phyloP scores from a whole-genome alignment of 495 filamentous ascomycete species.

The Chaetomium tenue region DNA sequence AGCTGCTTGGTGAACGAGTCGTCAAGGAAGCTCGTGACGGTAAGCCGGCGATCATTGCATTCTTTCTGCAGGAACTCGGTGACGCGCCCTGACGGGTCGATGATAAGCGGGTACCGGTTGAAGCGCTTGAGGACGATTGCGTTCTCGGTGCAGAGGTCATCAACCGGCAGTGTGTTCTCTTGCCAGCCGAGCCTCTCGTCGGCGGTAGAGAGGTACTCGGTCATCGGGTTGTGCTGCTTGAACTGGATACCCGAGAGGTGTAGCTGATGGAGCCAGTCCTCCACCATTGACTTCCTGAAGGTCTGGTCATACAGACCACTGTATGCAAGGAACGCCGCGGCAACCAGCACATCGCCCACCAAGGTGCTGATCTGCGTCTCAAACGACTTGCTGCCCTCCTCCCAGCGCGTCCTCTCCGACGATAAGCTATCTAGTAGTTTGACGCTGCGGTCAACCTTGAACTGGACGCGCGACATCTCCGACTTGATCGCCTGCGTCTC shows the following conservation, averaged over 20 bases:
- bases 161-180: slow-evolving; percentile 90
- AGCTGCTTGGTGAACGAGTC: slow-evolving; percentile 97
- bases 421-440: slow-evolving; percentile 91
- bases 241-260: slow-evolving; percentile 83
- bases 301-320: slow-evolving; percentile 97
- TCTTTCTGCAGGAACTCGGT: slow-evolving; percentile 94
- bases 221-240: slow-evolving; percentile 91
- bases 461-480: slow-evolving; percentile 93
- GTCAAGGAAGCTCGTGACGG: slow-evolving; percentile 96
- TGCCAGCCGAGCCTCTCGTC: slow-evolving; percentile 96
- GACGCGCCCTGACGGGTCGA: slow-evolving; percentile 92
- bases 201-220: slow-evolving; percentile 94
- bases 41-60: slow-evolving; percentile 88
- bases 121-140: slow-evolving; percentile 95
- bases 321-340: slow-evolving; percentile 96
- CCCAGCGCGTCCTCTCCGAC: slow-evolving; percentile 89
- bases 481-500: slow-evolving; percentile 96
- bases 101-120: slow-evolving; percentile 97
- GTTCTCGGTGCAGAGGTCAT: slow-evolving; percentile 98
- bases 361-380: slow-evolving; percentile 96
- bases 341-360: slow-evolving; percentile 90
- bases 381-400: slow-evolving; percentile 95
- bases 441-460: slow-evolving; percentile 95
- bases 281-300: slow-evolving; percentile 94
- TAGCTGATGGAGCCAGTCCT: slow-evolving; percentile 94